Conservation (phyloP, 495 filamentous ascomycete species). For the Aspergillus egyptiacus region DNA sequence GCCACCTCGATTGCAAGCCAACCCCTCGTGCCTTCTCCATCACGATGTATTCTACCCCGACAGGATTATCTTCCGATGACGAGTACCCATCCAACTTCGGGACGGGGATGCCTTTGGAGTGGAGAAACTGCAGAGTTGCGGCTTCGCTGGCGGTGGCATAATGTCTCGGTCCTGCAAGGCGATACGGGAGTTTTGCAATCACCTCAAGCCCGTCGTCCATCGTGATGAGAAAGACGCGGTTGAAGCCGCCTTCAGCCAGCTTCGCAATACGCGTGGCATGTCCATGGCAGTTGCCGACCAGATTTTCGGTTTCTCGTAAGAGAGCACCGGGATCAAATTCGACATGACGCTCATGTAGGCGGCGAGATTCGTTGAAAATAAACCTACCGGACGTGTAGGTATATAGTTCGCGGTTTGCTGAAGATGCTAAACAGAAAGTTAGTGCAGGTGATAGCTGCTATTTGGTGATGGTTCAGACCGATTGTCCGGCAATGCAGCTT, state of each 20-base stretch:
- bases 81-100: constrained; percentile 18
- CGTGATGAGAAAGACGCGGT: constrained; percentile 21
- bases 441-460: too few species aligned
- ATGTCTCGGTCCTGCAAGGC: constrained; percentile 16
- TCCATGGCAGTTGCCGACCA: too few species aligned
- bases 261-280: constrained; percentile 16
- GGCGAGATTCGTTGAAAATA: too few species aligned
- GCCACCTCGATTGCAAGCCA: too few species aligned
- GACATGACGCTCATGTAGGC: too few species aligned
- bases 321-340: too few species aligned
- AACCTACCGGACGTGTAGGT: too few species aligned
- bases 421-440: too few species aligned
- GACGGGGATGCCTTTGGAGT: constrained; percentile 21
- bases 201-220: constrained; percentile 24
- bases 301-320: too few species aligned
- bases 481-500: too few species aligned
- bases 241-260: constrained; percentile 27
- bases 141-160: constrained; percentile 33
- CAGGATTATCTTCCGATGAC: constrained; percentile 9
- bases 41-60: constrained; percentile 20
- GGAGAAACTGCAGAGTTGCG: constrained; percentile 31
- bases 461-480: too few species aligned
- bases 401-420: too few species aligned
- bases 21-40: constrained; percentile 17
- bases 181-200: constrained; percentile 24